phyloP scores from a whole-genome alignment of 371 early-diverging fungal species.

The Dichotomocladium elegans region DNA sequence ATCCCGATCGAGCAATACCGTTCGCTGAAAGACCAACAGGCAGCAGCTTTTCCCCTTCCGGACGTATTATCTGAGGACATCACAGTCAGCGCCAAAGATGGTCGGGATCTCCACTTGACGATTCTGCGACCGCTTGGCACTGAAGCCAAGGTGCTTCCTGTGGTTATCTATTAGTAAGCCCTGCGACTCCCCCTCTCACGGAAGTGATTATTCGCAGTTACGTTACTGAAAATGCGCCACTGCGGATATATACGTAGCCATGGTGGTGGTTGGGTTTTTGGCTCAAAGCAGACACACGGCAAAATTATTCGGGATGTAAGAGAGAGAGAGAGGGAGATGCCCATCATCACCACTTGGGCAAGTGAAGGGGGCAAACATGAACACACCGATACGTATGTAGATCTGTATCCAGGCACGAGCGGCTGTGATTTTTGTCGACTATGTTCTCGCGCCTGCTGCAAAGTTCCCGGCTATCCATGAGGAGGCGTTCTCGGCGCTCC shows the following conservation, averaged over 20 bases:
- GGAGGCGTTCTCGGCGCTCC: constrained; percentile 17
- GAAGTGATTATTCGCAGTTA: too few relatives aligned
- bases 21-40: not conserved
- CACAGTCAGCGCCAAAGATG: not conserved
- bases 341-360: too few relatives aligned
- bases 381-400: not conserved
- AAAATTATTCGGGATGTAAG: constrained; percentile 13
- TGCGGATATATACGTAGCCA: constrained; percentile 5
- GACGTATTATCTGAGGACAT: not conserved
- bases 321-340: too few relatives aligned
- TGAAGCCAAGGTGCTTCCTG: constrained; percentile 10
- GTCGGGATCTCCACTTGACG: not conserved
- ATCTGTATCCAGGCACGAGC: constrained; percentile 1
- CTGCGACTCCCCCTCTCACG: not conserved
- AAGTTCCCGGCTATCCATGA: constrained; percentile 20
- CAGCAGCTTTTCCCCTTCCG: not conserved
- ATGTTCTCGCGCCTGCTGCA: constrained; percentile 18
- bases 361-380: not conserved
- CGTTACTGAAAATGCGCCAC: not conserved
- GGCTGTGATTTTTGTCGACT: constrained; percentile 17
- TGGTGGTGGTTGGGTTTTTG: constrained; percentile 15
- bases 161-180: constrained; percentile 10
- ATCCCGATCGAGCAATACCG: constrained; percentile 5
- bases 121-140: constrained; percentile 12
- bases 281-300: constrained; percentile 8